A percentile compares a stretch with the other conserved stretches of the same genome.
These are phyloP conservation scores for Elaeis guineensis DNA, from an alignment of 176 grass and related monocot species.

Conservation along the genomic window DNA sequence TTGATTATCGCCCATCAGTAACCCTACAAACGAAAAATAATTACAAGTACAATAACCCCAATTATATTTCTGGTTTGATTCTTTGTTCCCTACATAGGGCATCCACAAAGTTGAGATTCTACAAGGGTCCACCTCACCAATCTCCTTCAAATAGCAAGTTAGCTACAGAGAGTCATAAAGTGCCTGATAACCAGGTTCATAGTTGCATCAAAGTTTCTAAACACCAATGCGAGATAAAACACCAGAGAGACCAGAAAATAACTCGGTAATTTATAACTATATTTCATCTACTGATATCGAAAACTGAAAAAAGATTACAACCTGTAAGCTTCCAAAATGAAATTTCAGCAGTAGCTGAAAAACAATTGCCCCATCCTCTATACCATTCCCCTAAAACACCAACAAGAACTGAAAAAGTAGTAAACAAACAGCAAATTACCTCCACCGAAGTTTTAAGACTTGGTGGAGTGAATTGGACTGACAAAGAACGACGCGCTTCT, in stretches of 20 bases:
- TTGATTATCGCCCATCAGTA: too few species aligned
- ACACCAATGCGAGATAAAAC: too few species aligned
- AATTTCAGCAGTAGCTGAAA: conserved; percentile 16
- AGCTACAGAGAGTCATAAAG: not conserved
- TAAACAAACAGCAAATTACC: conserved; percentile 8
- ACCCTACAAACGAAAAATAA: too few species aligned
- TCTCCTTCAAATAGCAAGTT: not conserved
- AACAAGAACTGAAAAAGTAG: not conserved
- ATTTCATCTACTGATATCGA: conserved; percentile 1
- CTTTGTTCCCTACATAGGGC: too few species aligned
- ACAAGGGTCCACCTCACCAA: not conserved
- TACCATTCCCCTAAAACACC: conserved; percentile 8
- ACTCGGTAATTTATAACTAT: too few species aligned
- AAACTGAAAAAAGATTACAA: conserved; percentile 6
- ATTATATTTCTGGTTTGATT: too few species aligned
- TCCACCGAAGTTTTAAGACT: conserved; percentile 2
- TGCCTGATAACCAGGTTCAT: too few species aligned
- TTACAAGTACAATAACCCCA: too few species aligned
- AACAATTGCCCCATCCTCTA: conserved; percentile 4
- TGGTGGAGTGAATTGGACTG: not conserved
- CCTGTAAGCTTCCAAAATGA: conserved; percentile 15
- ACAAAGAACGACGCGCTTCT: conserved; percentile 4
- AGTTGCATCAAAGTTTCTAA: too few species aligned
- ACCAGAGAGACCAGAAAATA: too few species aligned
- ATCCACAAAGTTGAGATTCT: too few species aligned